Conservation (phyloP, 176 grass and related monocot genomes). For the Olyra latifolia region DNA sequence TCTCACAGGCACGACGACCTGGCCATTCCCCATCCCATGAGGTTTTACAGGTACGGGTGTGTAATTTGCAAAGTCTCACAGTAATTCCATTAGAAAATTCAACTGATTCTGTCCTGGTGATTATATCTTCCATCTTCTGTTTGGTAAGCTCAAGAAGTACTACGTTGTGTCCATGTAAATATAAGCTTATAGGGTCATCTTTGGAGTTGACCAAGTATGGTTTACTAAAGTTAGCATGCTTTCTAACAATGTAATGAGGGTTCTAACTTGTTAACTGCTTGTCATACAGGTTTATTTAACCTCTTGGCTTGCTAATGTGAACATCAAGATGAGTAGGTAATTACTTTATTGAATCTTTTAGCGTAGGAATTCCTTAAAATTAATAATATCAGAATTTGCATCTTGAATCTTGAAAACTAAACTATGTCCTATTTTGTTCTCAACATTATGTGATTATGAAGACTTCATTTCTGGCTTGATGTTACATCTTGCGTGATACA, state of each 20-base stretch:
- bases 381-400: not conserved
- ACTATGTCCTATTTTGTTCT: not conserved
- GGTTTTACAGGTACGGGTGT: constrained; percentile 62
- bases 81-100: not conserved
- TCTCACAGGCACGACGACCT: constrained; percentile 19
- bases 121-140: constrained; percentile 13
- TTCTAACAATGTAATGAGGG: not conserved
- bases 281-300: constrained; percentile 63
- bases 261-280: constrained; percentile 16
- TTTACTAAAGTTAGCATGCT: not conserved
- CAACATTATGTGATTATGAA: not conserved
- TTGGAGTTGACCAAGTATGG: constrained; percentile 17
- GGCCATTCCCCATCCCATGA: constrained; percentile 37
- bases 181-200: constrained; percentile 4
- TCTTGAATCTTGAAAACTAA: not conserved
- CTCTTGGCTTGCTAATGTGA: constrained; percentile 59
- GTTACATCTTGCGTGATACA: not conserved
- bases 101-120: not conserved
- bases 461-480: not conserved
- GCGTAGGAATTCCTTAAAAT: not conserved
- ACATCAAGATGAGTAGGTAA: constrained; percentile 58
- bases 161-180: not conserved
- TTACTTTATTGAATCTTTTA: not conserved
- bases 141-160: not conserved
- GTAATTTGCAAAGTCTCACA: not conserved